A percentile compares a stretch with the other conserved stretches of the same genome.
Evolutionary conservation across 192 early-diverging fungal genomes (phyloP).

Genomic region (Coemansia sp.): DNA sequence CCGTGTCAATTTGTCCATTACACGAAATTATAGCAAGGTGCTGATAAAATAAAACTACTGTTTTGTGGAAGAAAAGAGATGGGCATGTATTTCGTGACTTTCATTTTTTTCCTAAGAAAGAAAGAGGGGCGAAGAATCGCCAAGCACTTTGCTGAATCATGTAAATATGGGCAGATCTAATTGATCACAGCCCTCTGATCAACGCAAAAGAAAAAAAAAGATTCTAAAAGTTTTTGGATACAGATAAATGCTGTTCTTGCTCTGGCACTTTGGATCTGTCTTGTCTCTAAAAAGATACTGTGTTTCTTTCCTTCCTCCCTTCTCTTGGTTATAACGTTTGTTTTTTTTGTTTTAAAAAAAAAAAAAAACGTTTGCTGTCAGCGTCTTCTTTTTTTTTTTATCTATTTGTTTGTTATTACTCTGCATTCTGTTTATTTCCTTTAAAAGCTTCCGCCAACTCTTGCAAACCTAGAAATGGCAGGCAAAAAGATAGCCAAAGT

Average conservation of each 20-base stretch:
- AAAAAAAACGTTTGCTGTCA: no score
- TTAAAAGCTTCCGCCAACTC: no score
- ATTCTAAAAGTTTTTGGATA: conserved; percentile 14
- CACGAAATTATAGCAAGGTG: no score
- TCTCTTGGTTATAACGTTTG: neutral
- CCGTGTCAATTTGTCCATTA: neutral
- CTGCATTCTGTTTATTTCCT: no score
- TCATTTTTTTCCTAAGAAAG: neutral
- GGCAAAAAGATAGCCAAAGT: neutral
- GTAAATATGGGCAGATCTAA: neutral
- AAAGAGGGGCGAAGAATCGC: no score
- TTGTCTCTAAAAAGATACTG: neutral
- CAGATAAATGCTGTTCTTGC: neutral
- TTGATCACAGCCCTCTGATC: neutral
- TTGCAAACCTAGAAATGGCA: no score
- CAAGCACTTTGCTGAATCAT: no score
- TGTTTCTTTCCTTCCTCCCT: neutral
- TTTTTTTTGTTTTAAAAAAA: neutral
- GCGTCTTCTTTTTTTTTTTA: neutral
- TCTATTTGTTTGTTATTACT: neutral
- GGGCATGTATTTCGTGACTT: neutral
- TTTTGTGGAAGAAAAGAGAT: neutral
- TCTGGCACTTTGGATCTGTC: no score
- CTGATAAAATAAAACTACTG: neutral
- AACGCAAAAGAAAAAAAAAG: conserved; percentile 6